Conservation (phyloP, 1,284 basidiomycete genomes). For the Vanrija pseudolonga region DNA sequence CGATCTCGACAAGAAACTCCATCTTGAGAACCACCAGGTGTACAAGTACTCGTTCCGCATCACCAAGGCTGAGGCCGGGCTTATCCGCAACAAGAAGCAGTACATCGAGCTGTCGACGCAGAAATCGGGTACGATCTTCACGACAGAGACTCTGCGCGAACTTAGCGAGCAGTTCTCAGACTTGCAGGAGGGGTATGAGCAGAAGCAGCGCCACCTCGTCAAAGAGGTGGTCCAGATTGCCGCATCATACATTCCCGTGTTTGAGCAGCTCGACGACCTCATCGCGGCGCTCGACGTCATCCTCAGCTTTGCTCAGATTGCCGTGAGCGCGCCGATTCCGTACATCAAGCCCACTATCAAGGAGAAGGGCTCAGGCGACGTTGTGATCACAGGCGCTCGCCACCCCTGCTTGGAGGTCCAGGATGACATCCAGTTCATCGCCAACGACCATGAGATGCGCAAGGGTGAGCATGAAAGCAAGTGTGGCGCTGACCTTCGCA, state of each 20-base stretch:
- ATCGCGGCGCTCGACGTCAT: slow-evolving; percentile 91
- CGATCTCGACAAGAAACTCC: slow-evolving; percentile 93
- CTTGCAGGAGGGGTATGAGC: slow-evolving; percentile 65
- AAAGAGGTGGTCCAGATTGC: slow-evolving; percentile 93
- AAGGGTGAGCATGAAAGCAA: slow-evolving; percentile 27
- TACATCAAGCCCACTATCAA: slow-evolving; percentile 62
- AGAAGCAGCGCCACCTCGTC: slow-evolving; percentile 77
- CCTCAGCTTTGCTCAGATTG: slow-evolving; percentile 85
- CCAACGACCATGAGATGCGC: slow-evolving; percentile 64
- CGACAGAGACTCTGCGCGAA: slow-evolving; percentile 71
- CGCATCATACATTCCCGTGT: slow-evolving; percentile 82
- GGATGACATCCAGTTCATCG: slow-evolving; percentile 91
- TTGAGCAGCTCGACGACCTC: slow-evolving; percentile 83
- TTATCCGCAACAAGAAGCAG: slow-evolving; percentile 63
- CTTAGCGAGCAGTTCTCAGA: slow-evolving; percentile 73
- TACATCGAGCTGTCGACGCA: slow-evolving; percentile 83
- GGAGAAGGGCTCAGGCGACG: slow-evolving; percentile 71
- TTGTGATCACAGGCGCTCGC: slow-evolving; percentile 74
- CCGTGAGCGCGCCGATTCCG: slow-evolving; percentile 76
- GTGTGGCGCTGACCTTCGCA: slow-evolving; percentile 9
- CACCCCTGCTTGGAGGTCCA: slow-evolving; percentile 97
- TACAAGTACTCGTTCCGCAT: slow-evolving; percentile 94
- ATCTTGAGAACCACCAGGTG: slow-evolving; percentile 84
- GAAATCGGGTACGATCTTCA: slow-evolving; percentile 88
- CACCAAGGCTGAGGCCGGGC: slow-evolving; percentile 83